These are phyloP conservation scores for Leishmania gerbilli DNA, from an alignment of 208 protist genomes.

Conservation along the genomic window DNA sequence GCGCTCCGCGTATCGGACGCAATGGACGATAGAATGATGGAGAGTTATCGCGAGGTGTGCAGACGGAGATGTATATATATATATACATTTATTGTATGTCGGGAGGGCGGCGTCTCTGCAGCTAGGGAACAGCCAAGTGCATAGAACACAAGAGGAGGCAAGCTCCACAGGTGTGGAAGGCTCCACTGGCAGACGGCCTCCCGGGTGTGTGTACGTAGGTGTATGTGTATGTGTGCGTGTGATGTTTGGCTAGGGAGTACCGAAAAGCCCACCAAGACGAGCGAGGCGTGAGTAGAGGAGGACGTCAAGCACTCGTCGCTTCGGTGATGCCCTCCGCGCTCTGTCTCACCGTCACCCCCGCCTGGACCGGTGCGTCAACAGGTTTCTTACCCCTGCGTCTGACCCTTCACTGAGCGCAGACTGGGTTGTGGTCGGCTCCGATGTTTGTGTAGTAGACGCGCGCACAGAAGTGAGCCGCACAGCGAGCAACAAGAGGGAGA, in stretches of 20 bases:
- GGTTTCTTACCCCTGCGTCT: slow-evolving; percentile 1
- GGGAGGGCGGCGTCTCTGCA: background rate
- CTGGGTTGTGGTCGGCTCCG: background rate
- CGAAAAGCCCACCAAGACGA: background rate
- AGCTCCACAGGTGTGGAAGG: background rate
- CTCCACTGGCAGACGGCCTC: background rate
- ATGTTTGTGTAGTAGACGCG: background rate
- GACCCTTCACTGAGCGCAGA: background rate
- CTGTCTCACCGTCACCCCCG: background rate
- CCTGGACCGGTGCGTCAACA: background rate
- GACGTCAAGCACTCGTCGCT: background rate
- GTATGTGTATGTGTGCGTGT: background rate
- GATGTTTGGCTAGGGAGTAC: background rate
- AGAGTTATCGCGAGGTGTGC: background rate
- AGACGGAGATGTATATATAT: background rate
- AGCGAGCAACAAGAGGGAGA: background rate
- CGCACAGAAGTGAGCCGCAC: background rate
- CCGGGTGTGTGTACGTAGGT: background rate
- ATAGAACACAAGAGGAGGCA: background rate
- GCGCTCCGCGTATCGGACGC: background rate
- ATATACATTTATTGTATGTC: too few species aligned
- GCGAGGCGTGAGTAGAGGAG: background rate
- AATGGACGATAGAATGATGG: background rate
- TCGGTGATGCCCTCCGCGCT: background rate
- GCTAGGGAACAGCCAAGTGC: background rate